Evolutionary conservation across 1,284 basidiomycete species (phyloP).

Genomic region (Cerioporus squamosus): DNA sequence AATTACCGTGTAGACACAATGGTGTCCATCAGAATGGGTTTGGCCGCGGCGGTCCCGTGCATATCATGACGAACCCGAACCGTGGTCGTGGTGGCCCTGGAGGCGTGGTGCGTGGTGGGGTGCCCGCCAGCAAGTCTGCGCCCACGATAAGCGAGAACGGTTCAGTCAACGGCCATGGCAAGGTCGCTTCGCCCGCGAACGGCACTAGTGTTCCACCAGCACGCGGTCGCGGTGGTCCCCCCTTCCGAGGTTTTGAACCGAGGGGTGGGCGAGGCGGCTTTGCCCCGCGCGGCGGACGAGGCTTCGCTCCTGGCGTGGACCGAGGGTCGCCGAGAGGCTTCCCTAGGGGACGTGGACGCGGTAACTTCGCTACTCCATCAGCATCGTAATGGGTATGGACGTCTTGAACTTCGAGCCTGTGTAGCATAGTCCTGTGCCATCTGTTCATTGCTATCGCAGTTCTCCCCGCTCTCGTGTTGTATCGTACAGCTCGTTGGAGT

Average conservation of each 20-base stretch:
- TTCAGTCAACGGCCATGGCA: background rate
- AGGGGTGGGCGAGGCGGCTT: slow-evolving; percentile 21
- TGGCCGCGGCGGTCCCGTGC: slow-evolving; percentile 36
- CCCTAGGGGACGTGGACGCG: slow-evolving; percentile 28
- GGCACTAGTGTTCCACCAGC: slow-evolving; percentile 3
- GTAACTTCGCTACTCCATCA: background rate
- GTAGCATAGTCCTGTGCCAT: slow-evolving; percentile 5
- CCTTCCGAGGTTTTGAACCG: slow-evolving; percentile 5
- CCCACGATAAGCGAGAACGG: slow-evolving; percentile 8
- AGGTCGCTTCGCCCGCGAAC: background rate
- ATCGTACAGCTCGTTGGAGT: too few relatives aligned
- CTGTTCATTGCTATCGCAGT: background rate
- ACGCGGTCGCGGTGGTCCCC: slow-evolving; percentile 39
- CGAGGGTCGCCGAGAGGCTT: slow-evolving; percentile 21
- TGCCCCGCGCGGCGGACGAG: slow-evolving; percentile 32
- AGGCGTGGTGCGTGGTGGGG: slow-evolving; percentile 30
- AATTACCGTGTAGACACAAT: slow-evolving; percentile 26
- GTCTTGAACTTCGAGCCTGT: background rate
- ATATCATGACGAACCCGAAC: slow-evolving; percentile 74
- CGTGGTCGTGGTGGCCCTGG: slow-evolving; percentile 44
- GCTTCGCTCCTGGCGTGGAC: slow-evolving; percentile 30
- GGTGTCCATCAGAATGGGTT: slow-evolving; percentile 7
- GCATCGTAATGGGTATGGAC: background rate
- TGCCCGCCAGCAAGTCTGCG: slow-evolving; percentile 5
- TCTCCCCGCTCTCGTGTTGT: background rate